These are phyloP conservation scores for Hamigera avellanea DNA, from an alignment of 495 filamentous ascomycete species.

Conservation along the genomic window DNA sequence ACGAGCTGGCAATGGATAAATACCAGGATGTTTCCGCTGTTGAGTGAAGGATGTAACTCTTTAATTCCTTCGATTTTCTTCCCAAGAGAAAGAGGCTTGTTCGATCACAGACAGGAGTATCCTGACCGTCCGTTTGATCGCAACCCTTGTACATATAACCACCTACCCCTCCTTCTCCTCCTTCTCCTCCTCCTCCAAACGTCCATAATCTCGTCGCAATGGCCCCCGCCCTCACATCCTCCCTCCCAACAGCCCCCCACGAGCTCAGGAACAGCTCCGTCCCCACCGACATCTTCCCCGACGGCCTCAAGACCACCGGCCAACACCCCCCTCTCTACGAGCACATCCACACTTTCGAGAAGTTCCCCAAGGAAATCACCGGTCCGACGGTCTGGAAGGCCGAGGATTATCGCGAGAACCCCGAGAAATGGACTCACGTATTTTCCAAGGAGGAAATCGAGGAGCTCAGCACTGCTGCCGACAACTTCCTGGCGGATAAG, in stretches of 20 bases:
- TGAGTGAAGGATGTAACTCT: no score
- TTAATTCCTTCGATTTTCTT: not conserved
- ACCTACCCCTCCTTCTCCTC: constrained; percentile 1
- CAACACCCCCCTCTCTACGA: constrained; percentile 68
- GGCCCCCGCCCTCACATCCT: constrained; percentile 25
- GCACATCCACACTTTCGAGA: constrained; percentile 51
- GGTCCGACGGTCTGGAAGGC: constrained; percentile 72
- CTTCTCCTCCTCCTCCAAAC: not conserved
- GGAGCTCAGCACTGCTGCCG: constrained; percentile 56
- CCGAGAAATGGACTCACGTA: constrained; percentile 66
- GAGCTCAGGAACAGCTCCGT: constrained; percentile 12
- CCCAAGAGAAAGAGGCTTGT: not conserved
- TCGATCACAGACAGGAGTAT: not conserved
- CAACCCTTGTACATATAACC: not conserved
- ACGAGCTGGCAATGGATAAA: no score
- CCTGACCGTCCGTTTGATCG: not conserved
- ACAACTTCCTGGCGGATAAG: constrained; percentile 51
- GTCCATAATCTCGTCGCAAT: constrained; percentile 10
- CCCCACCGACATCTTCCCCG: constrained; percentile 36
- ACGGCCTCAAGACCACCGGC: constrained; percentile 59
- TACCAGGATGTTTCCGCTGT: no score
- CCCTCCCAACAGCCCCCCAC: constrained; percentile 20
- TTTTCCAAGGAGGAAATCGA: constrained; percentile 55
- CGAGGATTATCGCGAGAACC: constrained; percentile 55
- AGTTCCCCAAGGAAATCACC: constrained; percentile 62